Percentiles rank a stretch among this genome's conserved stretches.
phyloP scores from a whole-genome alignment of 2,329 filamentous ascomycete genomes.

The Phialophora verrucosa region DNA sequence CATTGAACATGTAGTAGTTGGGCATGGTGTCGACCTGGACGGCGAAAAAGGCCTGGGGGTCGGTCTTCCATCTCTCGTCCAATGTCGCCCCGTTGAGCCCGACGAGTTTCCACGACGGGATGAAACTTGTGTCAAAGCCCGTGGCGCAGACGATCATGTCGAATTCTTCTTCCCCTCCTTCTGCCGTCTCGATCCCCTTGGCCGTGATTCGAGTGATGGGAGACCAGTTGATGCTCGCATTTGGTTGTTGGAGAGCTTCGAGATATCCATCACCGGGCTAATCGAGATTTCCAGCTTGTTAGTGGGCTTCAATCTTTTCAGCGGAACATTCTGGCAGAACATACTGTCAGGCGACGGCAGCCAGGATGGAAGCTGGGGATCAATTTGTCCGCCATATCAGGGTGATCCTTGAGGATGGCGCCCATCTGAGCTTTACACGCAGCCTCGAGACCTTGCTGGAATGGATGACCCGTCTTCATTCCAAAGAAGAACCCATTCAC shows the following conservation, averaged over 20 bases:
- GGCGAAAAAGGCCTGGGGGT: constrained; percentile 35
- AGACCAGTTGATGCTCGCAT: constrained; percentile 36
- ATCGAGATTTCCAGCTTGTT: constrained; percentile 34
- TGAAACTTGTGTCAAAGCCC: constrained; percentile 63
- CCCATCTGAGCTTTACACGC: constrained; percentile 35
- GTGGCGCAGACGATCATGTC: constrained; percentile 65
- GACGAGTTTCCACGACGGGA: constrained; percentile 58
- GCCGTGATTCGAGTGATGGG: constrained; percentile 39
- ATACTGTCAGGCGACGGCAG: constrained; percentile 41
- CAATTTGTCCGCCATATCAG: constrained; percentile 35
- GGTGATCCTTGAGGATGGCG: constrained; percentile 30
- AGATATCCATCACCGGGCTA: constrained; percentile 46
- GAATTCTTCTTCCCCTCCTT: constrained; percentile 50
- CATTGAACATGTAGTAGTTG: constrained; percentile 41
- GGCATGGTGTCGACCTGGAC: constrained; percentile 34
- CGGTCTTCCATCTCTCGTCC: constrained; percentile 47
- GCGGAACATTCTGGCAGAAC: constrained; percentile 42
- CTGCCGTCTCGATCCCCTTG: constrained; percentile 43
- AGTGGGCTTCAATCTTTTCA: constrained; percentile 39
- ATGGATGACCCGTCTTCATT: constrained; percentile 16
- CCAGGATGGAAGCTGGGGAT: constrained; percentile 39
- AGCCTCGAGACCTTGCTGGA: constrained; percentile 17
- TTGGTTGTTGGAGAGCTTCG: constrained; percentile 37
- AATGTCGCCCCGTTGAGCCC: constrained; percentile 47
- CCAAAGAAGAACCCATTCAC: constrained; percentile 31